Conservation (phyloP, 73 alveolate genomes). For the Uronychia setigera region DNA sequence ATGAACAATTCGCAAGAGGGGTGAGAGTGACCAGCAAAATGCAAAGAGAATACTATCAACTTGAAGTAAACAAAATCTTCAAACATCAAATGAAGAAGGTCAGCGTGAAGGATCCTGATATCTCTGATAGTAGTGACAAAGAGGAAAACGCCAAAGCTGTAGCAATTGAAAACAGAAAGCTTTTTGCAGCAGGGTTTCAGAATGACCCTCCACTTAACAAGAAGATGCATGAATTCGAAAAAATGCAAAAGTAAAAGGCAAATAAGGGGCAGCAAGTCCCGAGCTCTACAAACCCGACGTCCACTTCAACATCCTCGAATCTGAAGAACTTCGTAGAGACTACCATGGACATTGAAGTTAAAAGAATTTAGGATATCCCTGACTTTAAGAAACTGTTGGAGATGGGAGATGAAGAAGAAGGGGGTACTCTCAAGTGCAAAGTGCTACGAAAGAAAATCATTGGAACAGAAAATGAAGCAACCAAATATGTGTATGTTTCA, state of each 20-base stretch:
- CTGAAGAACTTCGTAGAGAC: constrained; percentile 36
- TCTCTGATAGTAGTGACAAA: constrained; percentile 25
- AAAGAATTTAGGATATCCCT: constrained; percentile 51
- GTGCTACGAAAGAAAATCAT: constrained; percentile 31
- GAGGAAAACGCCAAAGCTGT: constrained; percentile 25
- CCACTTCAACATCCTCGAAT: background rate
- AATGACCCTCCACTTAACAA: constrained; percentile 14
- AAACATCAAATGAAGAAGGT: constrained; percentile 76
- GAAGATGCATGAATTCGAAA: constrained; percentile 50
- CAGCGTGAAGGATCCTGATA: constrained; percentile 62
- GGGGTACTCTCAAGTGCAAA: constrained; percentile 17
- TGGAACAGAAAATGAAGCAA: background rate
- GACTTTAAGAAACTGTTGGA: constrained; percentile 25
- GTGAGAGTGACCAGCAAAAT: constrained; percentile 79
- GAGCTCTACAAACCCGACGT: background rate
- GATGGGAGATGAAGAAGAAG: constrained; percentile 13
- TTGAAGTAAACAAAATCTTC: constrained; percentile 83
- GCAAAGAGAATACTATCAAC: constrained; percentile 84
- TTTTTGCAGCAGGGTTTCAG: background rate
- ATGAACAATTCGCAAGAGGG: constrained; percentile 83
- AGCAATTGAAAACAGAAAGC: background rate
- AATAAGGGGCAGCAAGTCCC: background rate
- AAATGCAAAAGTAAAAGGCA: constrained; percentile 7
- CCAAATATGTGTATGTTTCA: constrained; percentile 34
- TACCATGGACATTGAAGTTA: constrained; percentile 41